These are phyloP conservation scores for Acanthamoeba polyphaga DNA, from an alignment of 208 protist genomes.

Conservation along the genomic window DNA sequence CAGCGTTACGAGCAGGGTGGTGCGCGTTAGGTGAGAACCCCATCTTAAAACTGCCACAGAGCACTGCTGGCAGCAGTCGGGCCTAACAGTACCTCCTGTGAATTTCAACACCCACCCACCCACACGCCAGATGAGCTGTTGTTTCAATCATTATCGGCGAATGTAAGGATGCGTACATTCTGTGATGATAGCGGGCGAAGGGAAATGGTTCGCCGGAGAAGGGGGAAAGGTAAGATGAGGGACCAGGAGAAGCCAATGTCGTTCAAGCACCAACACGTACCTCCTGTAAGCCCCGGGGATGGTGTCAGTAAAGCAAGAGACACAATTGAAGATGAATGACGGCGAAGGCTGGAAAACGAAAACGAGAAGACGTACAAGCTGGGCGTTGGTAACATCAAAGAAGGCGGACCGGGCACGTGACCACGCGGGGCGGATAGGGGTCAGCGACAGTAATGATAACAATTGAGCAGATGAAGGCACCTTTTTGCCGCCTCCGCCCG, in stretches of 20 bases:
- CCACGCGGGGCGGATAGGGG: too few relatives aligned
- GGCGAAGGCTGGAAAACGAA: not conserved
- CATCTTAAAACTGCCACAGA: not conserved
- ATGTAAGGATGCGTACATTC: too few relatives aligned
- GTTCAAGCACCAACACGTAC: not conserved
- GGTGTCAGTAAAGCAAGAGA: not conserved
- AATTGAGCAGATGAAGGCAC: not conserved
- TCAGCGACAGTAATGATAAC: not conserved
- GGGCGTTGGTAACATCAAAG: too few relatives aligned
- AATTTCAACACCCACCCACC: not conserved
- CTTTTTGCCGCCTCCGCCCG: not conserved
- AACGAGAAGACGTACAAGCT: not conserved
- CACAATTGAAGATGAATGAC: not conserved
- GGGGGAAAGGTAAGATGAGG: too few relatives aligned
- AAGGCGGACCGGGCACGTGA: too few relatives aligned
- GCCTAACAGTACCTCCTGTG: not conserved
- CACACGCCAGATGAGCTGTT: not conserved
- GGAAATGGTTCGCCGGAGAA: too few relatives aligned
- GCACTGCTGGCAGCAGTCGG: too few relatives aligned
- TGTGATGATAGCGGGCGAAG: too few relatives aligned
- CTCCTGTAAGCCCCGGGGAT: not conserved
- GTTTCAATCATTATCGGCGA: too few relatives aligned
- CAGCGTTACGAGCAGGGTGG: not conserved
- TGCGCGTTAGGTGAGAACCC: not conserved
- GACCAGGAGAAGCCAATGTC: too few relatives aligned